phyloP scores from a whole-genome alignment of 352 stramenopile genomes.

The Phytophthora podocarpi region DNA sequence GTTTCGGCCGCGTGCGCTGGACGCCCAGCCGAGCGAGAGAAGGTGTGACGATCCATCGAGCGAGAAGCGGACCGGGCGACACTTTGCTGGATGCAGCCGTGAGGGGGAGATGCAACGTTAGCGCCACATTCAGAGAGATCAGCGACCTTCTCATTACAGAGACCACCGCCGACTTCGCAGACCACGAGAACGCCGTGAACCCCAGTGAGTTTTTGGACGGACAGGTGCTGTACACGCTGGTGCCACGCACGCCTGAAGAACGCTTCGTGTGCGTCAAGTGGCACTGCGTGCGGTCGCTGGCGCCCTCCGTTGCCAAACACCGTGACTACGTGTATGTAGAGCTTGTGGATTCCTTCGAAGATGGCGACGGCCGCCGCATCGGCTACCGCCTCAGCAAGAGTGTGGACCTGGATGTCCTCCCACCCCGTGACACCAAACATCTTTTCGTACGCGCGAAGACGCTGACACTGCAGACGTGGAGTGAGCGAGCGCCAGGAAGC shows the following conservation, averaged over 20 bases:
- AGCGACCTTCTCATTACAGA: slow-evolving; percentile 82
- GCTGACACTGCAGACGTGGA: slow-evolving; percentile 76
- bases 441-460: slow-evolving; percentile 78
- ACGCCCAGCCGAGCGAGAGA: slow-evolving; percentile 65
- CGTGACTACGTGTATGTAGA: slow-evolving; percentile 87
- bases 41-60: slow-evolving; percentile 74
- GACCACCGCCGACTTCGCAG: slow-evolving; percentile 63
- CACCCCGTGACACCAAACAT: slow-evolving; percentile 50
- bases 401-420: slow-evolving; percentile 64
- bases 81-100: slow-evolving; percentile 70
- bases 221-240: slow-evolving; percentile 74
- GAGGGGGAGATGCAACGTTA: slow-evolving; percentile 74
- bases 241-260: slow-evolving; percentile 62
- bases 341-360: slow-evolving; percentile 79
- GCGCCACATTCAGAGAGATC: slow-evolving; percentile 76
- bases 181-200: slow-evolving; percentile 69
- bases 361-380: slow-evolving; percentile 61
- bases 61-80: slow-evolving; percentile 59
- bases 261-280: slow-evolving; percentile 86
- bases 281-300: slow-evolving; percentile 76
- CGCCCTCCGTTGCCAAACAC: slow-evolving; percentile 75
- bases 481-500: slow-evolving; percentile 55
- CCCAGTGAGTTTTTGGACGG: slow-evolving; percentile 80
- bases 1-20: slow-evolving; percentile 78
- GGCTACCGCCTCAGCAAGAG: slow-evolving; percentile 81